Base-by-base conservation (phyloP, 2,329 filamentous ascomycete species). In the Aspergillus versicolor region DNA sequence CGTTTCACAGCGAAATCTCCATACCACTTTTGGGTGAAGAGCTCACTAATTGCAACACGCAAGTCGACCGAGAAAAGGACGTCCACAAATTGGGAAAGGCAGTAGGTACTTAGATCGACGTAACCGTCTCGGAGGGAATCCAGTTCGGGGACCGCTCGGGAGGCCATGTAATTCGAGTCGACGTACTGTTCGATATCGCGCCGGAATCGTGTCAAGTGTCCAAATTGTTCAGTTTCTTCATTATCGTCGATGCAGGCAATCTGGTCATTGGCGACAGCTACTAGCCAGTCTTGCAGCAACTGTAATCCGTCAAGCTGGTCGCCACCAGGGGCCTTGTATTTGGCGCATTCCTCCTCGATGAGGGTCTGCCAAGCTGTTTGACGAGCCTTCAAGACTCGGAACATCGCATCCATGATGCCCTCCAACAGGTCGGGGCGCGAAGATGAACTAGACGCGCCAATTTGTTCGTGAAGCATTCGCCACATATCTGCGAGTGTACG, bases 251-350 rank as follows among this genome's bases (percentile, higher is more conserved):
- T 96, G 75, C 92, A 97, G 56, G 92, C 92, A 71, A 99, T 97
- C 74, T 99, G 94, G 76, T 99, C 94, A 77, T 99, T 99, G 65
- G 95, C 94, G 56, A 95, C 91, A 45, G 94, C 92, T 52, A 99
- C 87, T 55, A 99, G 88, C 92, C 93, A 99, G 77, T 99, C 94
- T 69, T 88, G 84, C 43, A 87, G 73, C 19, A 81, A 74, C 72
- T 96, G 90, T 27, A 96, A 79, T 3, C 89, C 85, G 72, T 96
- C 91, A 68, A 72, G 68, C 60, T 77, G 74, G 17, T 80, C 77
- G 13, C 73, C 69, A 57, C 77, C 66, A 59, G 76, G 65, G 57
- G 70, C 65, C 72, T 89, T 88, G 74, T 91, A 96, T 67, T 87
- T 89, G 49, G 80, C 78, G 19, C 88, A 88, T 76, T 99, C 94